Conservation (phyloP, 179 eudicot species). For the Carnegiea gigantea region DNA sequence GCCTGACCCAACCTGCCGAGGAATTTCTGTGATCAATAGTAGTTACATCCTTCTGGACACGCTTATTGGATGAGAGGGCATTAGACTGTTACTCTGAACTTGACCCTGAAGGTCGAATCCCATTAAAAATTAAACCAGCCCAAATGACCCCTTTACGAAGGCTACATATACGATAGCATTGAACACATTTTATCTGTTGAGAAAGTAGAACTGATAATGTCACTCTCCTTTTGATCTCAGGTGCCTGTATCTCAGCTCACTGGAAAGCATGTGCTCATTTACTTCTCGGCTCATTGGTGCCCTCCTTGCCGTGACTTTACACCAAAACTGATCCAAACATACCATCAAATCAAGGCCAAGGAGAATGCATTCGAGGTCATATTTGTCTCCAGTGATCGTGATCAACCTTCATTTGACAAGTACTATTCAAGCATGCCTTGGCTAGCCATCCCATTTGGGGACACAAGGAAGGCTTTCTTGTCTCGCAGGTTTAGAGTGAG, state of each 20-base stretch:
- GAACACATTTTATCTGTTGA: background rate
- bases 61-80: background rate
- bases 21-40: background rate
- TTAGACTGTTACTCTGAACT: background rate
- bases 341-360: conserved; percentile 60
- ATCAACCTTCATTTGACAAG: conserved; percentile 57
- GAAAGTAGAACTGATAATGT: background rate
- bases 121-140: no score
- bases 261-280: conserved; percentile 70
- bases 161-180: background rate
- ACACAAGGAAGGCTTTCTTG: conserved; percentile 49
- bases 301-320: conserved; percentile 81
- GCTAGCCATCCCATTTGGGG: conserved; percentile 79
- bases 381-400: conserved; percentile 69
- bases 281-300: conserved; percentile 95
- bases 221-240: conserved; percentile 29
- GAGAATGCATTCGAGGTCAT: conserved; percentile 61
- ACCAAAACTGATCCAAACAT: conserved; percentile 58
- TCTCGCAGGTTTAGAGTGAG: conserved; percentile 54
- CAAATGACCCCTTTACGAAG: background rate
- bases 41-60: background rate
- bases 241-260: conserved; percentile 69
- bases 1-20: background rate
- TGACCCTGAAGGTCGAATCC: background rate
- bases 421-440: conserved; percentile 81